A percentile compares a stretch with the other conserved stretches of the same genome.
phyloP scores from a whole-genome alignment of 2,329 filamentous ascomycete species.

The Xylariaceae sp. region DNA sequence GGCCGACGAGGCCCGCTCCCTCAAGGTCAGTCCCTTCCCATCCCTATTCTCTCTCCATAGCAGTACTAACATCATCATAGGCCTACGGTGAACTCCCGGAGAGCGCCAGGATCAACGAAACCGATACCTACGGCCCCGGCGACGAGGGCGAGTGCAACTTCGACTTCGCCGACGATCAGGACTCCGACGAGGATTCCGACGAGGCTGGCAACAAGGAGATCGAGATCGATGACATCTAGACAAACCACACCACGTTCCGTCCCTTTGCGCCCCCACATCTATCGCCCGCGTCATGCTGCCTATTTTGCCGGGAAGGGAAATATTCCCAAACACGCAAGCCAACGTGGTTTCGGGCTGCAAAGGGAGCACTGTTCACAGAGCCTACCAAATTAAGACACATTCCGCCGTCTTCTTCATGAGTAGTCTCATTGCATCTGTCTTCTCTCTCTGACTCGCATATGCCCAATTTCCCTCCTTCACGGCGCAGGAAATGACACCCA shows the following conservation, averaged over 20 bases:
- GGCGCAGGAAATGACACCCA: not conserved
- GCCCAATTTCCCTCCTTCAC: not conserved
- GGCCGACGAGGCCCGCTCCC: conserved; percentile 87
- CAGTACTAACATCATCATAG: conserved; percentile 8
- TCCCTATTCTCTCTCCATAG: not conserved
- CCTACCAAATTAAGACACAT: no score
- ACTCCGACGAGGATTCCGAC: conserved; percentile 54
- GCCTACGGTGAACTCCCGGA: conserved; percentile 97
- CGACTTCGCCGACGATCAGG: conserved; percentile 94
- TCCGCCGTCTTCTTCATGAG: no score
- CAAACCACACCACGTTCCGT: not conserved
- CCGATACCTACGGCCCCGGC: conserved; percentile 86
- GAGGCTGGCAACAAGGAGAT: conserved; percentile 64
- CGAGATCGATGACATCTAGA: conserved; percentile 92
- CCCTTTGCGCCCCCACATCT: conserved; percentile 7
- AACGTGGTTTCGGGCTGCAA: no score
- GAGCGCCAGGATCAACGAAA: conserved; percentile 99
- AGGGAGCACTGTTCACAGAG: no score
- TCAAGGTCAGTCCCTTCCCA: conserved; percentile 53
- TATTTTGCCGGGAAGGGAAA: not conserved
- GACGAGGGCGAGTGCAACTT: conserved; percentile 95
- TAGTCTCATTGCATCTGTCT: conserved; percentile 46
- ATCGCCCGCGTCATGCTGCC: not conserved
- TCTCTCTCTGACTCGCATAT: conserved; percentile 43
- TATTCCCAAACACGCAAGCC: not conserved